A percentile compares a stretch with the other conserved stretches of the same genome.
Conservation (phyloP, 345 rosid species). For the Pistacia integerrima region DNA sequence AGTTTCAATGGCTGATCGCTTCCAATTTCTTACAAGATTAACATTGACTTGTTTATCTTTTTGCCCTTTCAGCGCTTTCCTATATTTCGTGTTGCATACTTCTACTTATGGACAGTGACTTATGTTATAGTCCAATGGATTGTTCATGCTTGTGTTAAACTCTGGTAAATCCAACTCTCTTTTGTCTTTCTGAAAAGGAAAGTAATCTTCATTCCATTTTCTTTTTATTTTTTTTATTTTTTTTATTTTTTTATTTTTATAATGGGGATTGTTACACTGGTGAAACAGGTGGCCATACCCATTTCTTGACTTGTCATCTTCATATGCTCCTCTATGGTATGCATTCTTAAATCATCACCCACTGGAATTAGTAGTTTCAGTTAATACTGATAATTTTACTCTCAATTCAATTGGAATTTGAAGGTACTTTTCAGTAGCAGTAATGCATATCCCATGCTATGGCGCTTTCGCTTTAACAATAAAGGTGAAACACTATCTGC, state of each 20-base stretch:
- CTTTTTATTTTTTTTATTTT: too few relatives aligned
- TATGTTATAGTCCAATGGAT: slow-evolving; percentile 89
- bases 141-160: slow-evolving; percentile 62
- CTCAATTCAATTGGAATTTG: slow-evolving; percentile 16
- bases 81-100: slow-evolving; percentile 83
- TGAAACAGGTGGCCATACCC: slow-evolving; percentile 97
- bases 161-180: slow-evolving; percentile 49
- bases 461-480: slow-evolving; percentile 59
- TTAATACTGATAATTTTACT: neutral
- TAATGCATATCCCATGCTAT: slow-evolving; percentile 91
- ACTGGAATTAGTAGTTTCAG: neutral
- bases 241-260: too few relatives aligned
- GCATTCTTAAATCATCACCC: slow-evolving; percentile 11
- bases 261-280: neutral
- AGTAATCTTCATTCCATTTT: neutral
- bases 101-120: slow-evolving; percentile 80
- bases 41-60: neutral
- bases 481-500: slow-evolving; percentile 65
- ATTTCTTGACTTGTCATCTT: slow-evolving; percentile 87
- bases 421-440: slow-evolving; percentile 86
- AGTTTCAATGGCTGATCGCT: slow-evolving; percentile 1
- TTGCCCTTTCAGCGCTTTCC: slow-evolving; percentile 70
- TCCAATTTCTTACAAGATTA: slow-evolving; percentile 6
- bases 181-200: slow-evolving; percentile 3
- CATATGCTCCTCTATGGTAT: slow-evolving; percentile 87